Percentiles rank a stretch among this genome's conserved stretches.
These are phyloP conservation scores for Geotrichum fermentans DNA, from an alignment of 1,139 yeast genomes.

Conservation along the genomic window DNA sequence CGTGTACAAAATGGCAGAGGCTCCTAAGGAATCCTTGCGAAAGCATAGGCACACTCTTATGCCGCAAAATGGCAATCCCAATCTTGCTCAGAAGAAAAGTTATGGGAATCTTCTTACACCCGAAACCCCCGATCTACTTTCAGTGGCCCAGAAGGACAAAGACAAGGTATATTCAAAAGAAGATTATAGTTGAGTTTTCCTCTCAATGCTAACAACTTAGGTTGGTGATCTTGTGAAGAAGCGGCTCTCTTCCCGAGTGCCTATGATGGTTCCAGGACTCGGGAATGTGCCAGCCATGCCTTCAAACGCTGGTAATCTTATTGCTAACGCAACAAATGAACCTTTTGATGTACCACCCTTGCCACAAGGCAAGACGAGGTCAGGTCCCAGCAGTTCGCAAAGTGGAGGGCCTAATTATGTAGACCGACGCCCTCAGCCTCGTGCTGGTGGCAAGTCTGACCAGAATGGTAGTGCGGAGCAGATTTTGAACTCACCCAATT, in stretches of 20 bases:
- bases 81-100: slow-evolving; percentile 13
- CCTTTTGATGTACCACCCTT: not conserved
- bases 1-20: slow-evolving; percentile 15
- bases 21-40: slow-evolving; percentile 30
- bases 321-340: slow-evolving; percentile 24
- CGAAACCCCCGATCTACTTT: slow-evolving; percentile 23
- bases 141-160: slow-evolving; percentile 21
- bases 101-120: slow-evolving; percentile 25
- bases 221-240: slow-evolving; percentile 21
- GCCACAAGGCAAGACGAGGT: slow-evolving; percentile 2
- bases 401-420: no score
- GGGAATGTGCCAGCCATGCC: slow-evolving; percentile 29
- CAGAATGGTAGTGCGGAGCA: slow-evolving; percentile 12
- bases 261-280: slow-evolving; percentile 19
- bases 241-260: slow-evolving; percentile 20
- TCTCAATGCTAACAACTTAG: slow-evolving; percentile 2
- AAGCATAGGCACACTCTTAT: slow-evolving; percentile 33
- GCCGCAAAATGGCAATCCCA: slow-evolving; percentile 20
- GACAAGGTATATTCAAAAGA: slow-evolving; percentile 20
- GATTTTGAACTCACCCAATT: slow-evolving; percentile 16
- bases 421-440: not conserved
- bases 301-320: slow-evolving; percentile 28
- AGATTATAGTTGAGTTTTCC: slow-evolving; percentile 14
- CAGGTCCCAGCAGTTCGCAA: no score
- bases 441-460: slow-evolving; percentile 1